Conservation (phyloP, 2,329 filamentous ascomycete genomes). For the Domatiomyces catenatus region DNA sequence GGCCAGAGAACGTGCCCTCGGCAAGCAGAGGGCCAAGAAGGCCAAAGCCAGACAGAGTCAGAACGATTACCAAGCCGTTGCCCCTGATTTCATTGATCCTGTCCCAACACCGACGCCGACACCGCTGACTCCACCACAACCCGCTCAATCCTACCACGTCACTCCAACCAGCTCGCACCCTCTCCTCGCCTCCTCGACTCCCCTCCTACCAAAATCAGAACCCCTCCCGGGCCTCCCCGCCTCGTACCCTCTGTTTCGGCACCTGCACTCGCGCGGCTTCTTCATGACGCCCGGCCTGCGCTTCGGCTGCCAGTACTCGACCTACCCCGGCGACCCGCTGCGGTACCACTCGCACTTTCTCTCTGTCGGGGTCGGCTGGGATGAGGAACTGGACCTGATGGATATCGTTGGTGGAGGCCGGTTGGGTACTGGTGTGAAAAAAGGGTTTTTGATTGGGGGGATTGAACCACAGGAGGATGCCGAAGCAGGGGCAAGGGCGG, state of each 20-base stretch:
- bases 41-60: constrained; percentile 35
- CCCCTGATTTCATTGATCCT: constrained; percentile 3
- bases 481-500: constrained; percentile 15
- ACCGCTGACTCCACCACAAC: background rate
- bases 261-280: constrained; percentile 65
- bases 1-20: constrained; percentile 30
- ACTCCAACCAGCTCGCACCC: constrained; percentile 38
- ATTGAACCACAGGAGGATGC: constrained; percentile 30
- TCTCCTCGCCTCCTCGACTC: constrained; percentile 23
- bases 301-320: constrained; percentile 86
- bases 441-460: constrained; percentile 77
- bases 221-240: constrained; percentile 25
- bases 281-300: constrained; percentile 83
- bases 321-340: constrained; percentile 87
- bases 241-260: constrained; percentile 62
- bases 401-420: constrained; percentile 76
- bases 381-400: constrained; percentile 69
- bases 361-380: constrained; percentile 70
- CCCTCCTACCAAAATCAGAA: constrained; percentile 15
- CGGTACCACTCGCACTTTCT: constrained; percentile 93
- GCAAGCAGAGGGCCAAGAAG: constrained; percentile 36
- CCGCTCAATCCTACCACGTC: constrained; percentile 19
- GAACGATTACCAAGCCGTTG: constrained; percentile 18
- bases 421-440: constrained; percentile 88
- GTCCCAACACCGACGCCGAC: constrained; percentile 5